Base-by-base conservation (phyloP, 2,329 filamentous ascomycete species). In the Chaetomium globosum region DNA sequence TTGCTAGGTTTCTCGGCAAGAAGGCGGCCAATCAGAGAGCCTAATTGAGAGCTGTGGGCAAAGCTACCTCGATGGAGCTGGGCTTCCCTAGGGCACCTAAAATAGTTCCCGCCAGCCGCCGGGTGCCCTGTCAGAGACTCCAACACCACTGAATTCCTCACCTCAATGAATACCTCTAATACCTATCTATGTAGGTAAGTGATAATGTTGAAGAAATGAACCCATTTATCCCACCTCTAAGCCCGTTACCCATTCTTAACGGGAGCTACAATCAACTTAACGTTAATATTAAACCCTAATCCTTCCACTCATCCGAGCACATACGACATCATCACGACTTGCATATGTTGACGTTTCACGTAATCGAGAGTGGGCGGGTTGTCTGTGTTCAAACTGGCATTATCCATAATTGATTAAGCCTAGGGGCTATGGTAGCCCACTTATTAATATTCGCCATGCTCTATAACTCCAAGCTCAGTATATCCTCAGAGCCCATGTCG, bases 1-100 rank as follows among this genome's bases (percentile, higher is more conserved):
- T 54, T 63, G 59, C 65, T 68, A 67, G 65, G 46, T 62, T 64
- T 43, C 62, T 68, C 64, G 70, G 62, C 65, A 69, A 64, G 61
- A 46, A 53, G 23, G 31, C 48, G 60, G 62, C 65, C 63, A 73
- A 74, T 76, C 72, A 74, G 72, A 69, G 68, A 26, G 55, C 56
- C 51, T 54, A 69, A 71, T 71, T 71, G 68, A 30, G 8, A 46
- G 43, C 67, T 63, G 62, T 65, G 67, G 67, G 59, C 64, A 68
- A 63, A 68, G 64, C 68, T n/a, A n/a, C n/a, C n/a, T 65, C 70
- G 66, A 51, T 61, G 39, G 51, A 23, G 3, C 9, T 13, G n/a
- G 31, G 55, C 33, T 61, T 13, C 52, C 63, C 49, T 57, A 26
- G 30, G n/a, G 19, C 49, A 31, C 63, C 49, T 57, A 26, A 39